Evolutionary conservation across 768 basidiomycete species (phyloP), one percentile per base, ranked within the genome.

Genomic region (Kwoniella europaea): DNA sequence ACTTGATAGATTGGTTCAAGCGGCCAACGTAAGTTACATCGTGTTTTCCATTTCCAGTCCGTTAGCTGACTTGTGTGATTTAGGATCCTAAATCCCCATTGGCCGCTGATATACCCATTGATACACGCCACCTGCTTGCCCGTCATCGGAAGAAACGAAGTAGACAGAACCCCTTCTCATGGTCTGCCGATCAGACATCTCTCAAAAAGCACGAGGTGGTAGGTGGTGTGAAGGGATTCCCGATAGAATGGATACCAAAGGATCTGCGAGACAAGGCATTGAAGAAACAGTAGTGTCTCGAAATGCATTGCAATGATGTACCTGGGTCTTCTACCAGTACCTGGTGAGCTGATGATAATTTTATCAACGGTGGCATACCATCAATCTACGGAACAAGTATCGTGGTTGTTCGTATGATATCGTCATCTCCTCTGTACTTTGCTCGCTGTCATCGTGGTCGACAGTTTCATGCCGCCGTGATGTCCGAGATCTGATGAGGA

Each of bases 151-250:
- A 93, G 84, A 89, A 89, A 59, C 91, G 91, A 24, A 89, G 56
- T 2, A 70, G 73, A 3, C 68, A 68, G 55, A 71, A 74, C 41
- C 71, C 71, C 12, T 63, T 62, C 53, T 18, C 63, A 1, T 68
- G 72, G 71, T 65, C 65, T 16, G 56, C 71, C 7, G 46, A 59
- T 18, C 91, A 82, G 85, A 87, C 61, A 86, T 87, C 67, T 86
- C 87, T 74, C 86, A 88, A 72, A 80, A 88, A 71, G 5, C 63
- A 60, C 5, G 52, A 75, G 22, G 72, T 73, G 10, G 74, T 80
- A 4, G 89, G 92, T 27, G 88, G 91, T 20, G 85, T 94, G 65
- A 86, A 84, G 72, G 92, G 94, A 79, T 96, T 94, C 82, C 94
- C 94, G 10, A 84, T 87, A 79, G 91, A 91, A 80, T 97, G 94